Evolutionary conservation across 1,284 basidiomycete species (phyloP).

Genomic region (Abortiporus biennis): DNA sequence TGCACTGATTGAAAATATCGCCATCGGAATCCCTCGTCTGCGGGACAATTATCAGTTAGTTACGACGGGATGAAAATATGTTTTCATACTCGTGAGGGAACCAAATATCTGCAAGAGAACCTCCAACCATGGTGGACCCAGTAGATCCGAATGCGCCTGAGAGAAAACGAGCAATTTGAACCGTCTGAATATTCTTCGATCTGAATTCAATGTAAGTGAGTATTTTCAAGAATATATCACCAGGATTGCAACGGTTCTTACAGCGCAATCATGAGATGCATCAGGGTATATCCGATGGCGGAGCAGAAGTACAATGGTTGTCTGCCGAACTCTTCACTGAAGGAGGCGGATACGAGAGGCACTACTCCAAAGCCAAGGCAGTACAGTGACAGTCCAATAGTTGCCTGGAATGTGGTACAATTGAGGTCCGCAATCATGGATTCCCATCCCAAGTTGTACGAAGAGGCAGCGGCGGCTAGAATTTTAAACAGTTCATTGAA

Average conservation of each 20-base stretch:
- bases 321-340: conserved; percentile 76
- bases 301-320: conserved; percentile 62
- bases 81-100: conserved; percentile 42
- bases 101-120: conserved; percentile 73
- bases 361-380: conserved; percentile 65
- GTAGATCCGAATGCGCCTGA: conserved; percentile 66
- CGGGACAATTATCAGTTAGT: not conserved
- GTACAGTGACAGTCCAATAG: conserved; percentile 55
- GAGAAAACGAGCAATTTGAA: conserved; percentile 63
- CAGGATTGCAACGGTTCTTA: conserved; percentile 34
- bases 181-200: conserved; percentile 61
- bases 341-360: conserved; percentile 67
- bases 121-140: conserved; percentile 69
- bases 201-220: conserved; percentile 27
- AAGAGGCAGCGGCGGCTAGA: conserved; percentile 44
- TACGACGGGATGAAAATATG: not conserved
- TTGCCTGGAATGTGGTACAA: conserved; percentile 52
- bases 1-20: conserved; percentile 53
- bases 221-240: not conserved
- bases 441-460: conserved; percentile 52
- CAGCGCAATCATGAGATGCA: conserved; percentile 58
- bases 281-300: conserved; percentile 48
- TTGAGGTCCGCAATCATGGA: conserved; percentile 65
- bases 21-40: conserved; percentile 71
- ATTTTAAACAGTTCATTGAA: not conserved